Base-by-base conservation (phyloP, 176 grass and related monocot genomes). In the Phoenix roebelenii region DNA sequence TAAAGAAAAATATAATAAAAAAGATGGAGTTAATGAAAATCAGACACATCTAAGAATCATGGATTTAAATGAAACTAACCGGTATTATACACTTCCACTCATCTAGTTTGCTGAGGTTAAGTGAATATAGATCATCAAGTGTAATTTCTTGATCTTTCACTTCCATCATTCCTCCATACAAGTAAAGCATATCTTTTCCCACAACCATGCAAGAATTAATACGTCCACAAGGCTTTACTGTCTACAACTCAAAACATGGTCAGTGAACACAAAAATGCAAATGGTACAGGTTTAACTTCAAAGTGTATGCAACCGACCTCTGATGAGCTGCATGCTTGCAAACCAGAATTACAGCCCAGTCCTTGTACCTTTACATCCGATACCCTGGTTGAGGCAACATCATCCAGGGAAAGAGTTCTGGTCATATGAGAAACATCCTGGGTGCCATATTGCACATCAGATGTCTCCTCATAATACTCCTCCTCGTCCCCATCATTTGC, bases 91-190 rank as follows among this genome's bases (percentile, higher is more conserved):
- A 96, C 64, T 90, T 96, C 92, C 92, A 96, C 68, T 96, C 92
- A 69, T 96, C 92, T 63, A 96, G 81, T 68, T 96, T 96, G 58
- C 86, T 90, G 55, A 96, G 92, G 66, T 96, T 96, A 55, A 96
- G 86, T 32, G 86, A 87, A 79, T 96, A 96, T 19, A 96, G 49
- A 82, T 96, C 91, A 82, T 96, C 91, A 57, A 96, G 91, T 49
- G 91, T 90, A 77, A 96, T 88, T 55, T 96, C 92, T 79, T 65
- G 83, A 80, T 96, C 92, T 77, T 90, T 96, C 15, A 90, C 72
- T 83, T 96, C 92, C 92, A 96, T 90, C 80, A 86, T 90, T 63
- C 92, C 92, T 51, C 92, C 92, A 66, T 96, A 96, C 65, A 96
- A 75, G 69, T 96, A 96, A 57, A 96, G 80, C 0, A 55, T 80